A percentile compares a stretch with the other conserved stretches of the same genome.
Evolutionary conservation across 1,284 basidiomycete species (phyloP).

Genomic region (Porogramme epimiltina): DNA sequence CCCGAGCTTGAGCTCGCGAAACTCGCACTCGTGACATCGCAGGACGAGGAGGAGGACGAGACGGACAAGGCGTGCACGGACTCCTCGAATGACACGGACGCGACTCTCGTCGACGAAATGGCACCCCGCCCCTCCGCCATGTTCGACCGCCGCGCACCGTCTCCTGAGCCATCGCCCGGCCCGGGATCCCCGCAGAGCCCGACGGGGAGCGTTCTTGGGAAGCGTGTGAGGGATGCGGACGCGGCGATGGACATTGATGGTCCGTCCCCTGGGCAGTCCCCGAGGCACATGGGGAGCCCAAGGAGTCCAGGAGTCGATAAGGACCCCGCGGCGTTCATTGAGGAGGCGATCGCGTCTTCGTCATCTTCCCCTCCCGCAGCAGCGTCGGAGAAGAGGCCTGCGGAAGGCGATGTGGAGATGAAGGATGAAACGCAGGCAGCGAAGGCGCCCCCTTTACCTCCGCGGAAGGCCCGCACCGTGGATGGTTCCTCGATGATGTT

Average conservation of each 20-base stretch:
- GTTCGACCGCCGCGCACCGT: not conserved
- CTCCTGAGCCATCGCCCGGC: not conserved
- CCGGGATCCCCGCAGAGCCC: slow-evolving; percentile 17
- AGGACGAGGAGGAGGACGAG: slow-evolving; percentile 85
- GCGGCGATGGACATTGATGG: slow-evolving; percentile 39
- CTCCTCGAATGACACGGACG: slow-evolving; percentile 82
- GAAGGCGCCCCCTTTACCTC: slow-evolving; percentile 63
- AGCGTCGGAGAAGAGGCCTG: slow-evolving; percentile 24
- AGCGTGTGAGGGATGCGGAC: slow-evolving; percentile 58
- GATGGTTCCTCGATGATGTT: slow-evolving; percentile 89
- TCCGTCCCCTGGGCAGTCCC: slow-evolving; percentile 4
- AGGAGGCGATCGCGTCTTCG: slow-evolving; percentile 49
- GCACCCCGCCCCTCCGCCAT: slow-evolving; percentile 31
- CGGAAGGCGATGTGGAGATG: slow-evolving; percentile 49
- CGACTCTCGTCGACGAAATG: slow-evolving; percentile 79
- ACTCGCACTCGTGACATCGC: slow-evolving; percentile 88
- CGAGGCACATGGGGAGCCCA: slow-evolving; percentile 1
- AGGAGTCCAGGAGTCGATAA: slow-evolving; percentile 39
- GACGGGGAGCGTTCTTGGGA: slow-evolving; percentile 69
- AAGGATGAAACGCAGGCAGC: slow-evolving; percentile 24
- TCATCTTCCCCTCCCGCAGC: slow-evolving; percentile 35
- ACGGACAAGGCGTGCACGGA: slow-evolving; percentile 71
- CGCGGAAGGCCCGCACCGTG: slow-evolving; percentile 54
- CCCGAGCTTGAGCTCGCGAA: slow-evolving; percentile 88
- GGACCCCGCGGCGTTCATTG: slow-evolving; percentile 19